These are phyloP conservation scores for Leishmania braziliensis DNA, from an alignment of 208 protist genomes.

Conservation along the genomic window DNA sequence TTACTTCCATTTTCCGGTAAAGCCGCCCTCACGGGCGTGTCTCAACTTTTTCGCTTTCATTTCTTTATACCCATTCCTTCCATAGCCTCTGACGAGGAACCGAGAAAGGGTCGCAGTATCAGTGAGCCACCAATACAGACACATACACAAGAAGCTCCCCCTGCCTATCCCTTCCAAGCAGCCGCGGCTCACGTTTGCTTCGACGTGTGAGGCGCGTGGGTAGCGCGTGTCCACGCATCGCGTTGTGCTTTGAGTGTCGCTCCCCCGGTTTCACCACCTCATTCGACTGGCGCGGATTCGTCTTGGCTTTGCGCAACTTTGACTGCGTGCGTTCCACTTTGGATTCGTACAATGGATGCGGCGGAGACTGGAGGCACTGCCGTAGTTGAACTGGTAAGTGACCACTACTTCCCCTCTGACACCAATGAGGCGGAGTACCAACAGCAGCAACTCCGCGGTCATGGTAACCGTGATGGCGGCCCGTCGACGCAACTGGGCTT, in stretches of 20 bases:
- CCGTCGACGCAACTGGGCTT: background rate
- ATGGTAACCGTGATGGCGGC: background rate
- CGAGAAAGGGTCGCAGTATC: background rate
- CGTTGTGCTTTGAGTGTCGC: background rate
- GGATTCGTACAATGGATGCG: background rate
- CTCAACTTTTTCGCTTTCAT: background rate
- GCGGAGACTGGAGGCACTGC: background rate
- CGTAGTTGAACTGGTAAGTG: background rate
- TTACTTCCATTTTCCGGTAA: background rate
- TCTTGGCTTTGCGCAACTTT: too few relatives aligned
- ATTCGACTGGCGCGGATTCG: background rate
- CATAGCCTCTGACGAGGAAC: too few relatives aligned
- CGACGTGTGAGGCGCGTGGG: background rate
- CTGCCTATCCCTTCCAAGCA: background rate
- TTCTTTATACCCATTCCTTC: background rate
- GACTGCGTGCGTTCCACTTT: background rate
- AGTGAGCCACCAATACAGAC: background rate
- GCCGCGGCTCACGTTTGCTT: background rate
- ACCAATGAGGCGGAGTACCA: background rate
- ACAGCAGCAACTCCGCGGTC: background rate
- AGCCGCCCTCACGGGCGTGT: background rate
- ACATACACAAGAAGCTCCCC: background rate
- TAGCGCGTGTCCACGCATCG: background rate
- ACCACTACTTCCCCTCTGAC: conserved; percentile 19
- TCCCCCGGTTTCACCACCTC: background rate